Evolutionary conservation across 768 basidiomycete genomes (phyloP), one percentile per base, ranked within the genome.

Genomic region (Leccinum incarnatum): DNA sequence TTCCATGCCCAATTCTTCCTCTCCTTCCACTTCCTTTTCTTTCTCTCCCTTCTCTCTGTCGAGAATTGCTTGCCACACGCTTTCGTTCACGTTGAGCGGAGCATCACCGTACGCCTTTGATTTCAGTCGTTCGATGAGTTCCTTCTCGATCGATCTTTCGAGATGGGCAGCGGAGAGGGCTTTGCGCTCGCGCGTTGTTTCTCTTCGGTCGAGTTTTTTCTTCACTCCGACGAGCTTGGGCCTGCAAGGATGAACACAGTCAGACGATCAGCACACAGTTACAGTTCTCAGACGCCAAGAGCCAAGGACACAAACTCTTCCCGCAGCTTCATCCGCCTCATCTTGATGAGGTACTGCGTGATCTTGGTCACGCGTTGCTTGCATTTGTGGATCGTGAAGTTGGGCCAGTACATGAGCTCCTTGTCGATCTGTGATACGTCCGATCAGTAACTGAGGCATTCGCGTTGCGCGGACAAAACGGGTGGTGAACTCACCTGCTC

Each of bases 301-400:
- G 11, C 10, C 56, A 34, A 21, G 3, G 11, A 59, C 25, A 77
- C 90, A 66, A 56, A 95, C 95, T 93, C 88, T 75, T 93, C 84
- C 17, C 89, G 86, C 57, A 95, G 79, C 65, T 91, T 91, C 61
- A 96, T 75, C 46, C 91, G 86, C 59, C 96, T 84, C 95, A 98
- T 97, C 79, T 97, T 95, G 74, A 98, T 98, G 63, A 99, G 84
- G 70, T 98, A 98, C 72, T 99, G 97, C 0, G 96, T 98, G 67
- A 99, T 98, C 79, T 98, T 99, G 11, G 97, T 99, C 30, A 98
- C 82, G 48, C 97, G 86, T 76, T 99, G 97, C 80, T 99, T 99
- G 84, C 97, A 98, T 77, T 98, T 98, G 79, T 98, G 97, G 55
- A 95, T 90, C 32, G 86, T 87, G 74, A 96, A 98, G 67, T 95